Base-by-base conservation (phyloP, 1,284 basidiomycete species). In the Microbotryomycetes sp. region DNA sequence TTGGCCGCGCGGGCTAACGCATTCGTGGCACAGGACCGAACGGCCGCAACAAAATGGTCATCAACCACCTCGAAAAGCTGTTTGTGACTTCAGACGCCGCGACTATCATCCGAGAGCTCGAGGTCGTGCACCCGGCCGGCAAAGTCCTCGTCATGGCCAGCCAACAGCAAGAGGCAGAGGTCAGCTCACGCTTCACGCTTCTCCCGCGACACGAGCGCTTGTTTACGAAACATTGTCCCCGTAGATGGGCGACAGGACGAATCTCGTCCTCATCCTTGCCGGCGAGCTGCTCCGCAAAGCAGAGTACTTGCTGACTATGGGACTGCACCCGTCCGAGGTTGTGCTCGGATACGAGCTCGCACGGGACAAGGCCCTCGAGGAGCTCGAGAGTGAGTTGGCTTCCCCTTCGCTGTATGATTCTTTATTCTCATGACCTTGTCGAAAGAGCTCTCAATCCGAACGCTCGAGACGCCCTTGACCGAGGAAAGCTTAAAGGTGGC, bases 71-170 rank as follows among this genome's bases (percentile, higher is more conserved):
- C 49, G 92, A 92, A 60, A 83, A 86, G 73, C 81, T 97, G 52
- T 98, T 98, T 77, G 93, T 98, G 61, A 99, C 96, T 29, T 96
- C 91, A 53, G 96, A 99, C 82, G 94, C 96, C 7, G 96, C 96
- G 11, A 98, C 96, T 60, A 98, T 99, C 78, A 93, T 98, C 74
- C 84, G 89, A 67, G 96, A 99, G 78, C 86, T 97, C 75, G 96
- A 98, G 75, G 91, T 99, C 54, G 91, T 97, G 28, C 96, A 98
- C 76, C 96, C 96, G 0, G 94, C 94, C 5, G 96, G 92, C 29
- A 98, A 97, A 77, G 80, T 98, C 11, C 80, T 99, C 15, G 94
- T 98, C 30, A 96, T 97, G 90, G 92, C 93, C 21, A 91, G 89
- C 46, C 91, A 97, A 73, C 89, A 94, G 31, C 96, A 99, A 75